A percentile compares a stretch with the other conserved stretches of the same genome.
phyloP scores from a whole-genome alignment of 139 green algal species.

The Coelastrella sp. region DNA sequence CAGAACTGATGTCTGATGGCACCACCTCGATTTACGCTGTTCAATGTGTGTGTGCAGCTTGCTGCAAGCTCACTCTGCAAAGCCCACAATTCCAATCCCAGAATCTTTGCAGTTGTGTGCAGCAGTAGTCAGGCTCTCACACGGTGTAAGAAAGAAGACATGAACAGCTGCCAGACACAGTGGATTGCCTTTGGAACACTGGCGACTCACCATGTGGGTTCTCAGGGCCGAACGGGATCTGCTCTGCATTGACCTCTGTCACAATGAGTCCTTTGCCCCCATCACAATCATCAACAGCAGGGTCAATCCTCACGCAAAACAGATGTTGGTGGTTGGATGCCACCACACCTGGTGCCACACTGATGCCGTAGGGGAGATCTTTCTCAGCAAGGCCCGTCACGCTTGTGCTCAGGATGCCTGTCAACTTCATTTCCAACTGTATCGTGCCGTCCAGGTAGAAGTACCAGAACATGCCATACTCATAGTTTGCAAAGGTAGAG shows the following conservation, averaged over 20 bases:
- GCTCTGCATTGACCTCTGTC: constrained; percentile 68
- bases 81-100: neutral
- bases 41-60: neutral
- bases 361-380: constrained; percentile 70
- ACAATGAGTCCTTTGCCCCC: constrained; percentile 62
- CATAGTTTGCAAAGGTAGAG: constrained; percentile 44
- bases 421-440: constrained; percentile 88
- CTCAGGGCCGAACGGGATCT: constrained; percentile 67
- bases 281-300: constrained; percentile 73
- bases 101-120: neutral
- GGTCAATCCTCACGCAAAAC: constrained; percentile 85
- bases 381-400: neutral
- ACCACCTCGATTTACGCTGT: neutral
- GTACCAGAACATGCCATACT: constrained; percentile 80
- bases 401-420: constrained; percentile 82
- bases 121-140: neutral
- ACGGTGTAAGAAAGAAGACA: neutral
- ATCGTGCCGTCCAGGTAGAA: constrained; percentile 86
- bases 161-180: neutral
- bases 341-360: constrained; percentile 77
- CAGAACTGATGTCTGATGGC: neutral
- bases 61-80: neutral
- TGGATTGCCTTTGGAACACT: neutral
- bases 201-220: constrained; percentile 77
- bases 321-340: constrained; percentile 90